Base-by-base conservation (phyloP, 2,329 filamentous ascomycete genomes). In the Ophiosphaerella herpotricha region DNA sequence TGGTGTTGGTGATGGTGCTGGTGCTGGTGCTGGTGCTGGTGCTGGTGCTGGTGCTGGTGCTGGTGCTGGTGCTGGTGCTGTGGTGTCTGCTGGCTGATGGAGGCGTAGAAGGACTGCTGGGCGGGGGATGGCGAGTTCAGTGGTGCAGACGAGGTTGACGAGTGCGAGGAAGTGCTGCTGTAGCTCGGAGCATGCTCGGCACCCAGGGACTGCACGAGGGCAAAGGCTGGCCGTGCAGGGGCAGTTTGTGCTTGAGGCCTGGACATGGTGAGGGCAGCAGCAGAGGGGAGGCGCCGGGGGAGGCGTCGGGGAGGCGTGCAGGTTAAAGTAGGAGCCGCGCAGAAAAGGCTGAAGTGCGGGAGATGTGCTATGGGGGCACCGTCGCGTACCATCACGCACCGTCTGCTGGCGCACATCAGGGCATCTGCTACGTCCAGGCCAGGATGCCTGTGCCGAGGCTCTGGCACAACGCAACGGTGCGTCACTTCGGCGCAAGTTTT, bases 81-180 rank as follows among this genome's bases (percentile, higher is more conserved):
- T 32, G 66, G 64, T 39, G 55, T 44, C 44, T 67, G 67, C 34
- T 61, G 55, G 47, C 61, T 58, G 48, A 68, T 39, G 23, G 67
- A 64, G 50, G 52, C 61, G 46, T 66, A 72, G 57, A 67, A 66
- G 55, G 54, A 69, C 45, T 63, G 74, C 43, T 58, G 72, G 36
- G 50, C 54, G 11, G 64, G 47, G 51, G 63, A 75, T 53, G 73
- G 67, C 29, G 71, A 71, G 8, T 66, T 65, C 13, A 69, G 55
- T 12, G 59, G 74, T 55, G 63, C 68, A 36, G 67, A 63, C 5
- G 70, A 67, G 14, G 64, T 61, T 8, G 68, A 62, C 6, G 71
- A 69, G 39, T 67, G 65, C 45, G 69, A 63, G 53, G 74, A 67
- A 29, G 74, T 68, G 60, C 75, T 78, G 65, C 70, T 75, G 49